Percentiles rank a stretch among this genome's conserved stretches.
Conservation (phyloP, 2,329 filamentous ascomycete species). For the Aureobasidium sp. region DNA sequence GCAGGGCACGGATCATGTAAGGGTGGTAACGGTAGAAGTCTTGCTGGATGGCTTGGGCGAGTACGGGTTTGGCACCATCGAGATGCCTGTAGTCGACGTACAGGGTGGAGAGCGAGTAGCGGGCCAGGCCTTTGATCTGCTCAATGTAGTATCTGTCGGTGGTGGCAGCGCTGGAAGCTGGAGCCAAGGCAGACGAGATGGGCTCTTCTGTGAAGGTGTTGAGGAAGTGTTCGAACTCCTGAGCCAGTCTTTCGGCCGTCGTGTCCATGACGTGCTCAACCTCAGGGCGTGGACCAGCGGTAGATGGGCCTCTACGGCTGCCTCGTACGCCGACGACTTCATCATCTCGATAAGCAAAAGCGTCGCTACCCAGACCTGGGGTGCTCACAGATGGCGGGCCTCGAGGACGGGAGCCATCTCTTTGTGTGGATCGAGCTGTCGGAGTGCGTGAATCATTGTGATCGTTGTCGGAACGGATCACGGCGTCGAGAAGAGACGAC, state of each 20-base stretch:
- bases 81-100: slow-evolving; percentile 87
- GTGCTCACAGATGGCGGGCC: slow-evolving; percentile 44
- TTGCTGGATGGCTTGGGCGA: slow-evolving; percentile 78
- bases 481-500: slow-evolving; percentile 45
- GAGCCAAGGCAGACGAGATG: slow-evolving; percentile 5
- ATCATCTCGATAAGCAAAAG: slow-evolving; percentile 52
- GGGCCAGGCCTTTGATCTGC: slow-evolving; percentile 69
- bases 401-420: slow-evolving; percentile 43
- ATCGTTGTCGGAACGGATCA: slow-evolving; percentile 37
- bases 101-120: slow-evolving; percentile 69
- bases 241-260: slow-evolving; percentile 65
- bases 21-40: slow-evolving; percentile 95
- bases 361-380: slow-evolving; percentile 44
- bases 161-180: slow-evolving; percentile 59
- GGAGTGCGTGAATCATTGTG: slow-evolving; percentile 24
- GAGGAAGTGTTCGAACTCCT: slow-evolving; percentile 71
- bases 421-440: not conserved
- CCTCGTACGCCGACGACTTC: slow-evolving; percentile 49
- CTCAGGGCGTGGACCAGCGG: slow-evolving; percentile 41
- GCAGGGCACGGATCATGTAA: slow-evolving; percentile 78
- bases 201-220: slow-evolving; percentile 48
- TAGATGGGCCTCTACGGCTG: slow-evolving; percentile 28
- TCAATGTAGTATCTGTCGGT: slow-evolving; percentile 80
- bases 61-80: slow-evolving; percentile 31
- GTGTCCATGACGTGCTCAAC: slow-evolving; percentile 68